Evolutionary conservation across 2,329 filamentous ascomycete species (phyloP).

Genomic region (Phialophora tarda): DNA sequence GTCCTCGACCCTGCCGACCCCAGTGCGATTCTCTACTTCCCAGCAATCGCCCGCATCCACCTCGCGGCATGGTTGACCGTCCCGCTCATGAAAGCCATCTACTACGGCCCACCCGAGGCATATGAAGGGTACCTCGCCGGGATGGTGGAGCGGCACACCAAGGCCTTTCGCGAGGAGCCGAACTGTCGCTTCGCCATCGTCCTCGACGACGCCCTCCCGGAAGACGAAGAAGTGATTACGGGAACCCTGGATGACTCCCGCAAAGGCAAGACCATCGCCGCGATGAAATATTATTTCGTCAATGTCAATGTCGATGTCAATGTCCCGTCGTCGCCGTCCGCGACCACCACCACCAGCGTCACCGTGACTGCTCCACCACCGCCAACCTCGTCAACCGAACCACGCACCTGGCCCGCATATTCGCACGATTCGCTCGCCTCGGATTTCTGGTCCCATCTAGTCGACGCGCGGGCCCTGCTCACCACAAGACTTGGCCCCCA

Average conservation of each 20-base stretch:
- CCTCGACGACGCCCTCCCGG: conserved; percentile 10
- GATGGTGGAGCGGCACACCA: conserved; percentile 19
- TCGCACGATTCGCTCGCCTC: conserved; percentile 11
- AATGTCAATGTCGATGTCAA: background rate
- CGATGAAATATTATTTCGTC: conserved; percentile 27
- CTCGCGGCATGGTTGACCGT: conserved; percentile 28
- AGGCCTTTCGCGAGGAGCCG: conserved; percentile 15
- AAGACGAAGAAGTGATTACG: background rate
- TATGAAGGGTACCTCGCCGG: conserved; percentile 17
- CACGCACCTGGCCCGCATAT: conserved; percentile 17
- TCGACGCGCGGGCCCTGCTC: conserved; percentile 3
- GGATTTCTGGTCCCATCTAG: conserved; percentile 18
- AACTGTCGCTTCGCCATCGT: conserved; percentile 19
- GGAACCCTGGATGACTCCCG: too few relatives aligned
- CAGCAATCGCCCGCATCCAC: conserved; percentile 25
- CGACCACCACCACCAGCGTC: background rate
- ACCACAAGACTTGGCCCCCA: conserved; percentile 11
- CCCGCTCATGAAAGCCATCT: conserved; percentile 22
- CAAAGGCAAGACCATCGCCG: conserved; percentile 22
- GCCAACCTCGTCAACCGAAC: background rate
- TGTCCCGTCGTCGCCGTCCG: background rate
- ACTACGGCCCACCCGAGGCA: conserved; percentile 24
- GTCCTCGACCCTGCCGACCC: conserved; percentile 13
- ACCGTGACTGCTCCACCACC: background rate
- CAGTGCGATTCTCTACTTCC: conserved; percentile 8